Base-by-base conservation (phyloP, 2,329 filamentous ascomycete genomes). In the Drechslerella stenobrocha region DNA sequence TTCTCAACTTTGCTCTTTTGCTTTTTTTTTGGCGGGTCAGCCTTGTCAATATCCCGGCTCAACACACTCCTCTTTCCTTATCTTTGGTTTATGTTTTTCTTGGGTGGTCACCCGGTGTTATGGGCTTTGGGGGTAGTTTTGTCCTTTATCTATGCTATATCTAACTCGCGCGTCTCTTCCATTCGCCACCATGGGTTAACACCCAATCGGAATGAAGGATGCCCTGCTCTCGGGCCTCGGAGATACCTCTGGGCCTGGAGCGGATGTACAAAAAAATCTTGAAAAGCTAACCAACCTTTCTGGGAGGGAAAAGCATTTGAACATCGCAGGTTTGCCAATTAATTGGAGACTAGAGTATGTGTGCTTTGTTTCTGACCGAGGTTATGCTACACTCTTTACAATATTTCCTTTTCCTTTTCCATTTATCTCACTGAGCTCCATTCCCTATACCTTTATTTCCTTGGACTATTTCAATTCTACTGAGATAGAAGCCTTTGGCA, bases 211-310 rank as follows among this genome's bases (percentile, higher is more conserved):
- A 26, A 9, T 7, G 63, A 56, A 20, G 37, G 34, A 57, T 52
- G 50, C 55, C 37, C 50, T 52, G 52, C 15, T 35, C 37, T 46
- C 15, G 24, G 44, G 44, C 26, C 6, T 30, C n/a, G 11, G 22
- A 26, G 9, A 47, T 47, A 5, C 15, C 22, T 4, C 28, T 23
- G 2, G 2, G 4, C 30, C 35, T 40, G 26, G 45, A 51, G 50
- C 52, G 32, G 48, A 60, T 67, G 63, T 67, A 67, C 63, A 67
- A 67, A 67, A 67, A 58, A 67, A 67, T 11, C 51, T 60, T 30
- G 51, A 65, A 66, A 67, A 60, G 55, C 63, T 60, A 52, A 52
- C 55, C 37, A 55, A 66, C 57, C 61, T 66, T 64, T 26, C 44
- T 56, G 57, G 46, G 61, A 45, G 28, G 30, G 40, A 58, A 52